These are phyloP conservation scores for Prunus yedoensis DNA, from an alignment of 331 rosid species.

Conservation along the genomic window DNA sequence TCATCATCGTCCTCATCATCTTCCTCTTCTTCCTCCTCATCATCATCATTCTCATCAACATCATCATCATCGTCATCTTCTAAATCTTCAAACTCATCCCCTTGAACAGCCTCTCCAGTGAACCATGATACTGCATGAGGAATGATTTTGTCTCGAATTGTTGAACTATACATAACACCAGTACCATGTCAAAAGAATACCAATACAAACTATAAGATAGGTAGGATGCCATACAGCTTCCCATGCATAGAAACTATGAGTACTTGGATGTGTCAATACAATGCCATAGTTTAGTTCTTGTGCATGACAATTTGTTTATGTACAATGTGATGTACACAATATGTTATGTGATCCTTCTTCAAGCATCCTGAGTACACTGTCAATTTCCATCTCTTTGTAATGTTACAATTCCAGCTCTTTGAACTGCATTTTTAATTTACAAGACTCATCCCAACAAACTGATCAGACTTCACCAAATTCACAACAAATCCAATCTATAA, in stretches of 20 bases:
- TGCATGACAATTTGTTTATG: background rate
- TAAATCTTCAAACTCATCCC: conserved; percentile 43
- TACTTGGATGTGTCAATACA: background rate
- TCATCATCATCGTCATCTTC: conserved; percentile 30
- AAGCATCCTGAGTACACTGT: background rate
- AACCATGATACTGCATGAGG: conserved; percentile 79
- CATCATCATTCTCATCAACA: conserved; percentile 19
- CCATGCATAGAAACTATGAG: background rate
- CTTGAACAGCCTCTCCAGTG: conserved; percentile 64
- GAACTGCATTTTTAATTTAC: background rate
- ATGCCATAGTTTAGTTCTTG: background rate
- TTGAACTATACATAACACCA: conserved; percentile 43
- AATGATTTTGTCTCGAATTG: conserved; percentile 69
- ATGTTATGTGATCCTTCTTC: background rate
- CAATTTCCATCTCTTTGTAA: no score
- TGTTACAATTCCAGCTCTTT: background rate
- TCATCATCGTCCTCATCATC: background rate
- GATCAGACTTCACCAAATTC: background rate
- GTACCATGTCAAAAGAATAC: background rate
- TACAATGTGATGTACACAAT: background rate
- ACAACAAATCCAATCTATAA: background rate
- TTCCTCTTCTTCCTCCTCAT: background rate
- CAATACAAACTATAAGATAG: background rate
- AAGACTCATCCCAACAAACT: background rate
- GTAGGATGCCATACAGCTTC: background rate